Evolutionary conservation across 768 basidiomycete genomes (phyloP), one percentile per base, ranked within the genome.

Genomic region (Hypsizygus marmoreus): DNA sequence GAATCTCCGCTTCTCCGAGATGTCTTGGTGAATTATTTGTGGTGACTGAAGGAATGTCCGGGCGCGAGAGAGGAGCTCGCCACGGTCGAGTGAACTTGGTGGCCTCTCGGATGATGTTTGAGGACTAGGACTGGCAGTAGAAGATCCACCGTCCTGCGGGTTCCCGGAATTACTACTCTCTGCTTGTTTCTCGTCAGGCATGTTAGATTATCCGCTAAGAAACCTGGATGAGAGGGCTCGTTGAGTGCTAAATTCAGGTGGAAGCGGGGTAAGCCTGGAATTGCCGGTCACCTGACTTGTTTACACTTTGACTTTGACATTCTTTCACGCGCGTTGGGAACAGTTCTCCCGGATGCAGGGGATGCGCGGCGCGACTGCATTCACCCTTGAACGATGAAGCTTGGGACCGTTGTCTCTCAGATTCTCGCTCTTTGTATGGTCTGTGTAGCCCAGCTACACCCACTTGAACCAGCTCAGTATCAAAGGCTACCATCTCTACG

Each of bases 41-140:
- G 85, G 81, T 2, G 88, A 87, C 9, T 63, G 62, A 12, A 91
- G 69, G 60, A 91, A 91, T 9, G 74, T 53, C 17, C 83, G 77
- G 7, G 87, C 88, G 43, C 73, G 77, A 24, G 69, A 42, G 13
- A 84, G 52, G 14, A 84, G 67, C 28, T 80, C 76, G 41, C 60
- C 34, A 40, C 77, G 65, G 52, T 72, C 60, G 23, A 36, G 23
- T 23, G 26, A 17, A 26, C 43, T 6, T 22, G 32, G 24, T 16
- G 45, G 37, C 7, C 28, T 32, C 6, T 41, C 29, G 24, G 43
- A 20, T 12, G 29, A 30, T 4, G 45, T 29, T n/a, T 55, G 23
- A 7, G 46, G 40, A 31, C 20, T 28, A 20, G 24, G 25, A 14
- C 19, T 10, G 16, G 37, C 11, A 26, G 22, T 33, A 11, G 30